Base-by-base conservation (phyloP, 1,139 yeast species). In the Geotrichum aggregatum region DNA sequence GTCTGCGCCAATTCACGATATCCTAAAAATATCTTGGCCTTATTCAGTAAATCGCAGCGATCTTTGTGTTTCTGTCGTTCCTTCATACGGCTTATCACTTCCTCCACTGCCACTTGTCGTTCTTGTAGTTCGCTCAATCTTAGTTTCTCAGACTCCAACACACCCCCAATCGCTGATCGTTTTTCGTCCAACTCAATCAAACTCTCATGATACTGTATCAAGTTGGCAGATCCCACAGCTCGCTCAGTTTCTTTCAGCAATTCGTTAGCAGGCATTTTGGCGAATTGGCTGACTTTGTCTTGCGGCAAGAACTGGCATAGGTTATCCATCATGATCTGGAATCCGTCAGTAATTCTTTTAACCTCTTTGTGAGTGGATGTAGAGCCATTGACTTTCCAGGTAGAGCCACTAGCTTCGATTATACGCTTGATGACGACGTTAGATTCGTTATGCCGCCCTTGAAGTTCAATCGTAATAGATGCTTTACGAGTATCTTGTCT, bases 301-400 rank as follows among this genome's bases (percentile, higher is more conserved):
- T 94, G 99, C 0, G 98, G 96, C 50, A 94, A 71, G 64, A 94
- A 94, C 65, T 92, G 98, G 63, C 98, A 92, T 53, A 92, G 74
- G 63, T 91, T 94, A 65, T 88, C 95, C 54, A 94, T 75, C 63
- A 92, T 98, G 56, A 94, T 86, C 61, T 86, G 86, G 58, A 82
- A 76, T 2, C 7, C 30, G 21, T 38, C 51, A 8, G 47, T 47
- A n/a, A 44, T 40, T 1, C 66, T 63, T 19, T 68, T 66, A 2
- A 91, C 76, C 1, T 67, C 70, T 26, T 66, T 64, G 54, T 80
- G 85, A 1, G 75, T 69, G 0, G 73, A 66, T 1, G 64, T 54
- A n/a, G 57, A 57, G 26, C 74, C 76, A 63, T 88, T 76, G 4
- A 91, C 59, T 11, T 59, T 68, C 87, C 94, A 91, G 10, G 44